Evolutionary conservation across 129 eudicot genomes (phyloP), one percentile per base, ranked within the genome.

Genomic region (Tanacetum coccineum): DNA sequence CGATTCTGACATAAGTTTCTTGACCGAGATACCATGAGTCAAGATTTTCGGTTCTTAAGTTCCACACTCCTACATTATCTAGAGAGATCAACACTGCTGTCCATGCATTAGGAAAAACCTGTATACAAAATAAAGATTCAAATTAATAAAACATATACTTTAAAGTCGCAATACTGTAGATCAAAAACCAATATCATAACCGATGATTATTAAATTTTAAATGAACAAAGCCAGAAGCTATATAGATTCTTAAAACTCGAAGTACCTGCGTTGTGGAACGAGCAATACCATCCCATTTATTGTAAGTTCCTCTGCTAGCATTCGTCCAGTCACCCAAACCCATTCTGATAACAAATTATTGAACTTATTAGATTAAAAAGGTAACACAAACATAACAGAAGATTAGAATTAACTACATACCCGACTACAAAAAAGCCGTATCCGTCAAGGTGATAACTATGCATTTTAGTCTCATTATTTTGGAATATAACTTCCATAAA

Each of bases 271-370:
- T 81, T 17, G 97, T 87, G n/a, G 86, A 20, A 4, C 97, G 92
- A 72, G 97, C 95, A 82, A 91, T 78, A 14, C 97, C 97, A 59
- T 91, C 97, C 97, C 95, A 91, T 79, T 91, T 91, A 78, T 91
- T 91, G 67, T 91, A 91, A 55, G 97, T 91, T 44, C 97, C 97
- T 76, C 97, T 81, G 78, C 97, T 91, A 49, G 71, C 82, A 39
- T 85, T 84, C 1, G 97, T 81, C 97, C 97, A 91, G 80, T 82
- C 97, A 21, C 97, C 97, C 32, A 70, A 91, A 63, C 87, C 93
- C 97, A 91, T 91, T 62, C 97, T 91, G 84, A 46, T 51, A 72
- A 44, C 58, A 42, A 30, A 67, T 47, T 6, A 65, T 36, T 12
- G 3, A 39, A 18, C 44, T 20, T 6, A 39, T 48, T 46, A 62